Conservation (phyloP, 257 asterid species). For the Echium plantagineum region DNA sequence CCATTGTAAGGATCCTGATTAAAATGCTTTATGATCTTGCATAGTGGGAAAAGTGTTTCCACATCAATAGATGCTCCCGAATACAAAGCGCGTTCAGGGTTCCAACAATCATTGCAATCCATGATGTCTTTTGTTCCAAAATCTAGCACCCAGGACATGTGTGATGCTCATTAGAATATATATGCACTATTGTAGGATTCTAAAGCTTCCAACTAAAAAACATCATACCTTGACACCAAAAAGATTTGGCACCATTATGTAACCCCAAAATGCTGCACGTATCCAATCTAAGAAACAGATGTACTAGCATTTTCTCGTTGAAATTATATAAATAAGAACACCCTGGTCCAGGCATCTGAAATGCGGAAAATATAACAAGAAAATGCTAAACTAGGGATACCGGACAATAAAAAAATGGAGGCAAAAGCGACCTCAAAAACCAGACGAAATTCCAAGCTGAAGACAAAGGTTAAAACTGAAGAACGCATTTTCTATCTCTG, state of each 20-base stretch:
- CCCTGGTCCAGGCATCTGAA: conserved; percentile 12
- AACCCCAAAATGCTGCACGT: conserved; percentile 70
- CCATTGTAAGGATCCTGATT: conserved; percentile 16
- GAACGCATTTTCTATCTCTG: not conserved
- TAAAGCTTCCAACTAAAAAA: conserved; percentile 55
- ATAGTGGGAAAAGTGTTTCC: conserved; percentile 33
- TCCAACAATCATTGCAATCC: conserved; percentile 72
- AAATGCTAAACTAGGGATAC: not conserved
- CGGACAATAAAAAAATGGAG: conserved; percentile 10
- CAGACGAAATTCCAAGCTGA: not conserved
- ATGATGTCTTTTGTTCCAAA: conserved; percentile 47
- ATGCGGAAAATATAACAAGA: not conserved
- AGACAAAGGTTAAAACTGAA: not conserved
- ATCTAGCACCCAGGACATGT: conserved; percentile 92
- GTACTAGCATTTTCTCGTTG: conserved; percentile 31
- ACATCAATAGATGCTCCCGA: conserved; percentile 38
- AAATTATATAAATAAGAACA: conserved; percentile 9
- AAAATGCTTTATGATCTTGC: conserved; percentile 25
- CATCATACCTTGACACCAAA: conserved; percentile 78
- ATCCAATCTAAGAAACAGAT: conserved; percentile 63
- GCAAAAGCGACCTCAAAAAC: not conserved
- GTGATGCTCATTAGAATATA: conserved; percentile 65
- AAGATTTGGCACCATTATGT: conserved; percentile 55
- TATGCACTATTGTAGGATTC: conserved; percentile 59
- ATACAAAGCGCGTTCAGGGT: conserved; percentile 54